Evolutionary conservation across 176 grass and related monocot genomes (phyloP), one percentile per base, ranked within the genome.

Genomic region (Urochloa ruziziensis): DNA sequence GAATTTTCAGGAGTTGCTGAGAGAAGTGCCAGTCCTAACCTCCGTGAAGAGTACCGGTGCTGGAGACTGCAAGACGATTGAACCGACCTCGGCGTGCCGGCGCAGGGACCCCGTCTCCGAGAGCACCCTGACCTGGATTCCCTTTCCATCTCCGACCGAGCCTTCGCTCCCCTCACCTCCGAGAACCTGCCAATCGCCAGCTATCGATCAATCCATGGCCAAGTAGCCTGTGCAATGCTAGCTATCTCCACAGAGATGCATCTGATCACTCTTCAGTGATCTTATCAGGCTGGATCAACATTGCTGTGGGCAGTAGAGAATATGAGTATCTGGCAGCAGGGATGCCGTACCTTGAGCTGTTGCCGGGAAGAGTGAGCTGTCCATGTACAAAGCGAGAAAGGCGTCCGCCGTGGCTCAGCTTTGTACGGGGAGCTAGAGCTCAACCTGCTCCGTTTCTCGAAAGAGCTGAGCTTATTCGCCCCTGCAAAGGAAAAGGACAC

Each of bases 101-200:
- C 67, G 88, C 84, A 90, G 9, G n/a, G 83, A 86, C 24, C 79
- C 74, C 74, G 88, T 86, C 74, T 83, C 84, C 19, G 88, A 86
- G 43, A 86, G 79, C 80, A 51, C 74, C 12, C 84, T 29, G 88
- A 83, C 64, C 67, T 86, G 51, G 74, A 86, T 14, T 28, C 37
- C 79, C 67, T 90, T 40, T 86, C 88, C 88, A 90, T 90, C 66
- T 48, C 67, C 5, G 64, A 12, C 17, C 11, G 54, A 40, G 12
- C 23, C 8, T 30, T 49, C 70, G 19, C 61, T 68, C 70, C 61
- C 64, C 37, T 85, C 77, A 44, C 14, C 82, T 6, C n/a, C n/a
- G 56, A 49, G 69, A 80, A 75, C 69, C 82, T 89, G 88, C 15
- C 77, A 70, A 69, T 62, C 54, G 27, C 21, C 33, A 21, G 35